Evolutionary conservation across 441 rosid species (phyloP).

Genomic region (Breynia disticha): DNA sequence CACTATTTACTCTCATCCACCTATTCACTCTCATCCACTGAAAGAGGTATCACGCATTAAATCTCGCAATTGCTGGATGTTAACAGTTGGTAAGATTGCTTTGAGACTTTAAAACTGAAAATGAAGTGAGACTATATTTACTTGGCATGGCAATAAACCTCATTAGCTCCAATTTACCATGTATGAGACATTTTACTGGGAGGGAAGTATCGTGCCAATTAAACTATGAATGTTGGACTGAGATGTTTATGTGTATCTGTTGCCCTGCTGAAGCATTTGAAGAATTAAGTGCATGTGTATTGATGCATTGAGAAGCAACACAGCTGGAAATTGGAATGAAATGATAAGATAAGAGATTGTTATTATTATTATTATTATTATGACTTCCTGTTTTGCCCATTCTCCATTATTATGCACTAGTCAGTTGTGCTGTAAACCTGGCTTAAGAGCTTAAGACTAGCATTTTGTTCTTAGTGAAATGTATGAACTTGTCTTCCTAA

Average conservation of each 20-base stretch:
- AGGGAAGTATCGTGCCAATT: conserved; percentile 22
- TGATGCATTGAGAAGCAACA: conserved; percentile 10
- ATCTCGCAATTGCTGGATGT: conserved; percentile 64
- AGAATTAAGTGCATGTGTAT: conserved; percentile 14
- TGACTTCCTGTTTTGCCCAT: too few relatives aligned
- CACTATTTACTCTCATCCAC: conserved; percentile 61
- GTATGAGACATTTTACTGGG: conserved; percentile 29
- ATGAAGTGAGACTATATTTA: conserved; percentile 48
- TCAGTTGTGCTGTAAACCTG: too few relatives aligned
- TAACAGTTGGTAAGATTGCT: conserved; percentile 98
- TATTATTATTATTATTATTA: too few relatives aligned
- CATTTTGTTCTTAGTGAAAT: too few relatives aligned
- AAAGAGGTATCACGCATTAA: conserved; percentile 85
- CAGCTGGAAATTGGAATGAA: neutral
- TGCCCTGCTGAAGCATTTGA: conserved; percentile 20
- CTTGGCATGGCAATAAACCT: conserved; percentile 25
- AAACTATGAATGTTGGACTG: too few relatives aligned
- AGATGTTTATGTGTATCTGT: too few relatives aligned
- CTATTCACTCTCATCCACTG: conserved; percentile 69
- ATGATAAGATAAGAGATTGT: too few relatives aligned
- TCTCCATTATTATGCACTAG: too few relatives aligned
- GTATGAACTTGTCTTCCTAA: too few relatives aligned
- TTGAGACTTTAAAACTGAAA: conserved; percentile 45
- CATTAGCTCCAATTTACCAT: conserved; percentile 26
- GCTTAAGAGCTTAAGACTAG: too few relatives aligned